These are phyloP conservation scores for Sporothrix inflata DNA, from an alignment of 2,329 filamentous ascomycete species.

Conservation along the genomic window DNA sequence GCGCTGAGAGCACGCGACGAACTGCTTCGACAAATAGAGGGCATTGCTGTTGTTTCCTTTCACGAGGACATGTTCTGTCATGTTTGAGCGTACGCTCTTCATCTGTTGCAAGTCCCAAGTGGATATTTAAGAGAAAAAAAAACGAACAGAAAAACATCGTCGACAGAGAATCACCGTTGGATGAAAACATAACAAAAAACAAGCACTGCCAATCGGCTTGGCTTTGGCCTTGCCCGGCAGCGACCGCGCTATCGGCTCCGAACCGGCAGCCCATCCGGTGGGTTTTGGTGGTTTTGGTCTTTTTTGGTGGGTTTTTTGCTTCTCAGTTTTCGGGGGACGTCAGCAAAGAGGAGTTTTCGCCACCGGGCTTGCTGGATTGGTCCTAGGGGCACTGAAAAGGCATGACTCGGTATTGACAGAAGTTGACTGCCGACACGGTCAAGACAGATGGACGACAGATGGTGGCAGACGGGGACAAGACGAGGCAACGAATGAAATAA, in stretches of 20 bases:
- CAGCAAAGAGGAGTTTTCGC: not conserved
- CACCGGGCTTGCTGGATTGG: not conserved
- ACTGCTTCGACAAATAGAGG: not conserved
- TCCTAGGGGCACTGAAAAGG: not conserved
- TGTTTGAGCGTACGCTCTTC: no score
- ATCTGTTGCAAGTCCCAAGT: no score
- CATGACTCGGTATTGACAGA: not conserved
- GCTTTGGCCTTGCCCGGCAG: not conserved
- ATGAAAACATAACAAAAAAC: not conserved
- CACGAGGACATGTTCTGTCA: no score
- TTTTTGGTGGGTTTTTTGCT: not conserved
- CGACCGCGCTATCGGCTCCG: constrained; percentile 10
- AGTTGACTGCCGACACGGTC: not conserved
- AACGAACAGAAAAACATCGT: not conserved
- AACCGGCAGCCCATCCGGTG: not conserved
- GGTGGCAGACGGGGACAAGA: not conserved
- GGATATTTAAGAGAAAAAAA: not conserved
- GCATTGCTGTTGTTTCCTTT: no score
- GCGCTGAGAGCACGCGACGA: not conserved
- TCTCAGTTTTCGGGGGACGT: not conserved
- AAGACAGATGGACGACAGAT: not conserved
- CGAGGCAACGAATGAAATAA: not conserved
- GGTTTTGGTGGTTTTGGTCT: not conserved
- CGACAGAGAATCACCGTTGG: not conserved
- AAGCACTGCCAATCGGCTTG: not conserved